Evolutionary conservation across 2,329 filamentous ascomycete species (phyloP), one percentile per base, ranked within the genome.

Genomic region (Calonectria pauciramosa): DNA sequence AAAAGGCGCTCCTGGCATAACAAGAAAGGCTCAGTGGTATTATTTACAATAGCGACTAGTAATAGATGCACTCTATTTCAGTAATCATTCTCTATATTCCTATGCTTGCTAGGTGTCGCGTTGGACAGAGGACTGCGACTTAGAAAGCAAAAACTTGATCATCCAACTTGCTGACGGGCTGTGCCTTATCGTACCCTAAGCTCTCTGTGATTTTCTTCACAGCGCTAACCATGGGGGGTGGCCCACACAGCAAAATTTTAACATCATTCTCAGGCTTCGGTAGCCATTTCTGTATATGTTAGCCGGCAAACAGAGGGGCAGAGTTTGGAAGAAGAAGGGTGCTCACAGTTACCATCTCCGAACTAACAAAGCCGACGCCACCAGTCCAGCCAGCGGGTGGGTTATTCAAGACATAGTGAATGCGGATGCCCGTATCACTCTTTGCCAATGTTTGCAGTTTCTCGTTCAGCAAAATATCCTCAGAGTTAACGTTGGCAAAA

Each of bases 351-450:
- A 99, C 95, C 94, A 98, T 98, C 76, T 98, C 96, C 26, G 93
- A 90, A 20, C 96, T 98, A 74, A 98, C 96, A 84, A 97, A 99
- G 78, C 96, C 96, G 72, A 97, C 94, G 78, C 95, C 96, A 70
- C 96, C 96, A 51, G 90, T 93, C 96, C 96, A 99, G 80, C 91
- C 92, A 88, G 94, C 93, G 4, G 96, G 20, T 54, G 96, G 95
- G 88, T 96, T 97, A 89, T 99, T 98, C 68, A 99, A 90, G 49
- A 99, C 96, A 84, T 98, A 98, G 90, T 98, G 93, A 49, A 98
- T 92, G 74, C 94, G 91, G 89, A 99, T 95, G 73, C 92, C 91
- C 74, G 91, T 88, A 84, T 99, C 96, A 84, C 95, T 91, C 78
- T 90, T 90, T 41, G 91, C 92, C 72, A 99, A 88, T 74, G 91